Evolutionary conservation across 2,329 filamentous ascomycete species (phyloP), one percentile per base, ranked within the genome.

Genomic region (Aureobasidium sp.): DNA sequence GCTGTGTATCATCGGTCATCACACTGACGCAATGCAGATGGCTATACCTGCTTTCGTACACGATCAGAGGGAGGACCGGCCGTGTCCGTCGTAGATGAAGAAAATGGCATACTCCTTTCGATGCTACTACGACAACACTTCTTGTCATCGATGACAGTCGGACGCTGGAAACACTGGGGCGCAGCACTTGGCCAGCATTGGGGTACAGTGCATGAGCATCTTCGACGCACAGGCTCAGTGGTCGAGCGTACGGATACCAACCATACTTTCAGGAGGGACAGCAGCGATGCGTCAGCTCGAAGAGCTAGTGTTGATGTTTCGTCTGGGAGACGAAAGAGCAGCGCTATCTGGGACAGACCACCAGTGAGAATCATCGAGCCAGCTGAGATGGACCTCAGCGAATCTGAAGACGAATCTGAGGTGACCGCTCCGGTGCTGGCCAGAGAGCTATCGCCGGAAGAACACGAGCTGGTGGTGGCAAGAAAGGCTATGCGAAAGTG

Each of bases 61-160:
- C 76, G 88, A 66, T 83, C 86, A 3, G 87, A 90, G 72, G 91
- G 91, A 30, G 91, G 91, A 16, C 76, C 82, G 3, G 88, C 87
- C 1, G 85, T 91, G 67, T 89, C 92, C 70, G 76, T 96, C 16
- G 86, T 96, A 5, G 86, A 85, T 34, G 91, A 96, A 69, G 91
- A 97, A 71, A 92, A 89, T 67, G 92, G 91, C 3, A 86, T 95
- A 16, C 80, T 96, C 61, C 90, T 96, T 68, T 91, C 88, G 53
- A 90, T 89, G 70, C 86, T 97, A 72, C 80, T 97, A 25, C 85
- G 91, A 13, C 91, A 96, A 71, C 96, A 96, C 74, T 96, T 96
- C 74, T 88, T 96, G 82, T 89, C 86, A 7, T 79, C 96, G 47
- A 89, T 90, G 61, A 87, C 92, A 1, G 76, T 96, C 30, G 89